A percentile compares a stretch with the other conserved stretches of the same genome.
These are phyloP conservation scores for Fusarium palustre DNA, from an alignment of 2,329 filamentous ascomycete genomes.

Conservation along the genomic window DNA sequence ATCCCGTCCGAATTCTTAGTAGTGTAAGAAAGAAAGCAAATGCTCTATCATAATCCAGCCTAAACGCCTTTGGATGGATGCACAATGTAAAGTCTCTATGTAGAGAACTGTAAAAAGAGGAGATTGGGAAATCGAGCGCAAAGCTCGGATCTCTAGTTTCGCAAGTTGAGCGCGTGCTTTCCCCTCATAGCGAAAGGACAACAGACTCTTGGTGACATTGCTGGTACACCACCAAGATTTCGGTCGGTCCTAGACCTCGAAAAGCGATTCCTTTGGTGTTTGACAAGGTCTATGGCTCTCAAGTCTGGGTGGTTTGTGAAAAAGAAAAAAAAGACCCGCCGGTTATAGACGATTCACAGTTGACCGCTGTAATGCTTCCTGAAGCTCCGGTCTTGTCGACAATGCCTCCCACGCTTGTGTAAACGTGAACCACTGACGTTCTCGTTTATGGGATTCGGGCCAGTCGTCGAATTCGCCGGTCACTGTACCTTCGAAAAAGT, in stretches of 20 bases:
- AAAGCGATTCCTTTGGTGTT: not conserved
- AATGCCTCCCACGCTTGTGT: conserved; percentile 82
- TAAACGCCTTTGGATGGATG: conserved; percentile 50
- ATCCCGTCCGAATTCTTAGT: conserved; percentile 42
- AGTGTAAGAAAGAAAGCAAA: conserved; percentile 36
- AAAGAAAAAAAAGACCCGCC: not conserved
- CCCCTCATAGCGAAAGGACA: conserved; percentile 28
- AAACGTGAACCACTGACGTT: conserved; percentile 90
- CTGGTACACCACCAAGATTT: not conserved
- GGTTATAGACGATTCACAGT: conserved; percentile 66
- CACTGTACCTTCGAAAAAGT: conserved; percentile 90
- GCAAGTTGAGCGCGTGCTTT: conserved; percentile 12
- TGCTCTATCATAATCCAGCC: conserved; percentile 50
- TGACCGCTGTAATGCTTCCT: conserved; percentile 87
- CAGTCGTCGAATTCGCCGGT: conserved; percentile 85
- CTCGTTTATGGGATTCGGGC: conserved; percentile 94
- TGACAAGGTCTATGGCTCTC: not conserved
- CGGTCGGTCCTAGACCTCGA: not conserved
- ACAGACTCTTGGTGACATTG: not conserved
- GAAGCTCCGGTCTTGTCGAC: conserved; percentile 82
- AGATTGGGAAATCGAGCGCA: conserved; percentile 17
- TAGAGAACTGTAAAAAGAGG: conserved; percentile 35
- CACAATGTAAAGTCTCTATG: conserved; percentile 35
- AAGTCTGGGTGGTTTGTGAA: not conserved
- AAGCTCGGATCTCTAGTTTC: conserved; percentile 5